A percentile compares a stretch with the other conserved stretches of the same genome.
phyloP scores from a whole-genome alignment of 768 basidiomycete species.

The Termitomyces sp. region DNA sequence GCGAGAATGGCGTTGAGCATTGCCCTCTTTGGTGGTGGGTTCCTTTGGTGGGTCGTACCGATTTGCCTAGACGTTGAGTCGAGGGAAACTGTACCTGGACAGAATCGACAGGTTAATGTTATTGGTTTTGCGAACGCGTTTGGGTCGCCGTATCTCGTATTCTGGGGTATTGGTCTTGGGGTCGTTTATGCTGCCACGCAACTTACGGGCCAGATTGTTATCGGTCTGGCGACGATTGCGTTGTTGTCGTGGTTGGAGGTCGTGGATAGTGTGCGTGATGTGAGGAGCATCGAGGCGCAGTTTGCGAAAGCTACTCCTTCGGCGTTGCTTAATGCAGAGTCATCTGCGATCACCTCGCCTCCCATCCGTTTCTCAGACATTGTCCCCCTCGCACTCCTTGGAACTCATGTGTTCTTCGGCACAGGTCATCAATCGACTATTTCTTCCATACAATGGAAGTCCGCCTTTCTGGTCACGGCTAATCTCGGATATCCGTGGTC shows the following conservation, averaged over 20 bases:
- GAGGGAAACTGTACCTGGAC: conserved; percentile 19
- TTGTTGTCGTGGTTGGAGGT: conserved; percentile 77
- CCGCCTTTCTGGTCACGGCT: conserved; percentile 77
- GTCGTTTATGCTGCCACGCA: conserved; percentile 65
- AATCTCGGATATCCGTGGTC: conserved; percentile 70
- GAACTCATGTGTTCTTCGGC: conserved; percentile 70
- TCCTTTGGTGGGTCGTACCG: conserved; percentile 69
- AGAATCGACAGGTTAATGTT: conserved; percentile 46
- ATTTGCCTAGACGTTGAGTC: conserved; percentile 65
- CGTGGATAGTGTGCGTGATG: conserved; percentile 77
- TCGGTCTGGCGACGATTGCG: conserved; percentile 59
- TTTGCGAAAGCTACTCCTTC: conserved; percentile 46
- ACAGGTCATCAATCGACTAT: conserved; percentile 93
- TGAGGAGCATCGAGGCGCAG: conserved; percentile 42
- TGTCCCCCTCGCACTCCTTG: conserved; percentile 70
- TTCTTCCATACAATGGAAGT: conserved; percentile 92
- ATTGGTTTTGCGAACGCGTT: conserved; percentile 88
- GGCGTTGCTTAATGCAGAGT: conserved; percentile 29
- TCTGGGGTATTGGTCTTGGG: conserved; percentile 64
- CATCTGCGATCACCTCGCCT: conserved; percentile 23
- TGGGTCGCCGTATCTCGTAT: conserved; percentile 82
- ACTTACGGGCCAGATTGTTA: conserved; percentile 76
- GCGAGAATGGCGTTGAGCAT: conserved; percentile 53
- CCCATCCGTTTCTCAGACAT: conserved; percentile 60
- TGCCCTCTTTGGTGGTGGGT: conserved; percentile 46